phyloP scores from a whole-genome alignment of 805 yeast species.

The Metschnikowia lachancei region DNA sequence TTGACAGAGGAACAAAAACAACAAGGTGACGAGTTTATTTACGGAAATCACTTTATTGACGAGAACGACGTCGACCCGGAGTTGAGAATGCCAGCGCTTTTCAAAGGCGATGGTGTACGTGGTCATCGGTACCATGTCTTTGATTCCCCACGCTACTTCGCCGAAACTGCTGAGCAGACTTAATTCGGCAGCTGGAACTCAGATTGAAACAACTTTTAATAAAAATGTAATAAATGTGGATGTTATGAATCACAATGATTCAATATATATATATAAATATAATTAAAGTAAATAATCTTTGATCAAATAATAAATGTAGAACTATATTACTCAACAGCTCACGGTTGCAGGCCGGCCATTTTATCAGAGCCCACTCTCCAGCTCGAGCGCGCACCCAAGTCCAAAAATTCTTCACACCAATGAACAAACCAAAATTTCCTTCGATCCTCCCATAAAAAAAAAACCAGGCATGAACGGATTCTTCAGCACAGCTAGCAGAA shows the following conservation, averaged over 20 bases:
- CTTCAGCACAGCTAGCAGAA: slow-evolving; percentile 18
- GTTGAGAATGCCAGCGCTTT: slow-evolving; percentile 71
- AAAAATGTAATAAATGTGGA: background rate
- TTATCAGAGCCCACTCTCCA: no score
- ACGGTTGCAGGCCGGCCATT: no score
- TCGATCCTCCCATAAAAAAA: background rate
- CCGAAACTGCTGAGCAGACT: slow-evolving; percentile 21
- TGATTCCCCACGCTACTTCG: slow-evolving; percentile 85
- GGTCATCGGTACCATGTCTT: slow-evolving; percentile 94
- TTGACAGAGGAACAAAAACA: slow-evolving; percentile 36
- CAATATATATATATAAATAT: background rate
- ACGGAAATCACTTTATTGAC: slow-evolving; percentile 54
- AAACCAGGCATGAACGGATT: slow-evolving; percentile 17
- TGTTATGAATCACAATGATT: background rate
- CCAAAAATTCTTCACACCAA: slow-evolving; percentile 3
- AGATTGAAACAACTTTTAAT: background rate
- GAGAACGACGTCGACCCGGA: slow-evolving; percentile 58
- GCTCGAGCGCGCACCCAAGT: slow-evolving; percentile 8
- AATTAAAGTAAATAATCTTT: background rate
- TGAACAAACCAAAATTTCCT: background rate
- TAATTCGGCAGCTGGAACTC: background rate
- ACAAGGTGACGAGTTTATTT: slow-evolving; percentile 39
- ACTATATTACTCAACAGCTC: no score
- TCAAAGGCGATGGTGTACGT: slow-evolving; percentile 87
- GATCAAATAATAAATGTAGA: background rate